A percentile compares a stretch with the other conserved stretches of the same genome.
phyloP scores from a whole-genome alignment of 176 grass and related monocot species.

The Phoenix dactylifera region DNA sequence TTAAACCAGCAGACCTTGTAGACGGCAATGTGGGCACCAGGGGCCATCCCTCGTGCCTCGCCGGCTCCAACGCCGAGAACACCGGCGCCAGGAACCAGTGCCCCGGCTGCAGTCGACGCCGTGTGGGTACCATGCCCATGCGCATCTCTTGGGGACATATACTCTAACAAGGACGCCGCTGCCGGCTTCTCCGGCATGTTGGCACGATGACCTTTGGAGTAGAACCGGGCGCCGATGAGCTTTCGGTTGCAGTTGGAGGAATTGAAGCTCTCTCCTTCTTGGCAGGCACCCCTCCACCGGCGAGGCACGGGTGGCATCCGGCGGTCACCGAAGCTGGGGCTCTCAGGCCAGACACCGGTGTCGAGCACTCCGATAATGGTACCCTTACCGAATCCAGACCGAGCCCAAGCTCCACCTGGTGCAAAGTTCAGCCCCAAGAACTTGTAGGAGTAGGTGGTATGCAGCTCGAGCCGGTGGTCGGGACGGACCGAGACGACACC shows the following conservation, averaged over 20 bases:
- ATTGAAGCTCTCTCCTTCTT: slow-evolving; percentile 61
- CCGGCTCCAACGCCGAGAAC: slow-evolving; percentile 43
- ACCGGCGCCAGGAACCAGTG: slow-evolving; percentile 34
- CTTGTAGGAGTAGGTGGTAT: slow-evolving; percentile 74
- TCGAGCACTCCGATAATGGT: slow-evolving; percentile 78
- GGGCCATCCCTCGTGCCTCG: slow-evolving; percentile 52
- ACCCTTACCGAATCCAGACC: slow-evolving; percentile 46
- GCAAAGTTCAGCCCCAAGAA: slow-evolving; percentile 70
- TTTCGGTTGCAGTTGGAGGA: slow-evolving; percentile 67
- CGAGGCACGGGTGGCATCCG: slow-evolving; percentile 53
- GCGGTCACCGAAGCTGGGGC: slow-evolving; percentile 66
- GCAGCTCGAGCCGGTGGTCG: slow-evolving; percentile 61
- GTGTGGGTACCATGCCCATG: slow-evolving; percentile 89
- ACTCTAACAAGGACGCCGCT: slow-evolving; percentile 34
- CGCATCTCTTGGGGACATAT: slow-evolving; percentile 73
- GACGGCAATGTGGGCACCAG: slow-evolving; percentile 48
- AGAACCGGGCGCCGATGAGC: slow-evolving; percentile 89
- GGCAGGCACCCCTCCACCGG: slow-evolving; percentile 59
- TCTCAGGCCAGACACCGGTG: slow-evolving; percentile 93
- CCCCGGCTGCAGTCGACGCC: slow-evolving; percentile 45
- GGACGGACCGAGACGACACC: slow-evolving; percentile 56
- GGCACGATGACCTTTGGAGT: slow-evolving; percentile 71
- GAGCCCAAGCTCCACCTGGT: slow-evolving; percentile 44
- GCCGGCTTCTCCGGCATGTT: slow-evolving; percentile 55
- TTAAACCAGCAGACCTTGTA: slow-evolving; percentile 98